Evolutionary conservation across 2,329 filamentous ascomycete genomes (phyloP), one percentile per base, ranked within the genome.

Genomic region (Ceratocystis diversiconidia): DNA sequence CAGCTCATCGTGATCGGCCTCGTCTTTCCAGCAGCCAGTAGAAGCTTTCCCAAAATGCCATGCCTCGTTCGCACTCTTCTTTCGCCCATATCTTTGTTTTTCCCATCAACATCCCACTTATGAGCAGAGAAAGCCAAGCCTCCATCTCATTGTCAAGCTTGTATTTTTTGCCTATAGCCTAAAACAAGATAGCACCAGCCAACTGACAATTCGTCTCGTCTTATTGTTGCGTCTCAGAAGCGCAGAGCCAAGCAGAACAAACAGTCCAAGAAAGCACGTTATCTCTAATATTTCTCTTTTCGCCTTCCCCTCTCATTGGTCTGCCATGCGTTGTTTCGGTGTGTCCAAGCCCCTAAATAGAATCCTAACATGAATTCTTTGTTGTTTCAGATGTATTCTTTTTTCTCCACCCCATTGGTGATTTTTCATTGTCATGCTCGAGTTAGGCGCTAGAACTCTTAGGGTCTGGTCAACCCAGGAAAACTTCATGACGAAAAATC

Each of bases 141-240:
- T 25, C 10, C 52, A 30, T 22, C 52, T 25, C 22, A 25, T n/a
- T 32, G 15, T 57, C 28, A 57, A 5, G 22, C 22, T 32, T 28
- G 3, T 28, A 12, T 12, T 17, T 50, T 5, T 22, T 25, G 52
- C 12, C 15, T 7, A 1, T 57, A 17, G 52, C 52, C 28, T 57
- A 57, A 57, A 57, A 57, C 52, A 57, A 57, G 8, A 17, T 15
- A 41, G 36, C 12, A 5, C 52, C 52, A 28, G 22, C 1, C 25
- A 57, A 57, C 10, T 32, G 52, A 32, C 52, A 57, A 57, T 57
- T 32, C 52, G 5, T 57, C 52, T 57, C 52, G 52, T 57, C 52
- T 57, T 57, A 17, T 10, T 22, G 12, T 50, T 41, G 36, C 36
- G 48, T 50, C n/a, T 50, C 48, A 50, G 48, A 22, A 50, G 22